Evolutionary conservation across 441 rosid species (phyloP), one percentile per base, ranked within the genome.

Genomic region (Croton setiger): DNA sequence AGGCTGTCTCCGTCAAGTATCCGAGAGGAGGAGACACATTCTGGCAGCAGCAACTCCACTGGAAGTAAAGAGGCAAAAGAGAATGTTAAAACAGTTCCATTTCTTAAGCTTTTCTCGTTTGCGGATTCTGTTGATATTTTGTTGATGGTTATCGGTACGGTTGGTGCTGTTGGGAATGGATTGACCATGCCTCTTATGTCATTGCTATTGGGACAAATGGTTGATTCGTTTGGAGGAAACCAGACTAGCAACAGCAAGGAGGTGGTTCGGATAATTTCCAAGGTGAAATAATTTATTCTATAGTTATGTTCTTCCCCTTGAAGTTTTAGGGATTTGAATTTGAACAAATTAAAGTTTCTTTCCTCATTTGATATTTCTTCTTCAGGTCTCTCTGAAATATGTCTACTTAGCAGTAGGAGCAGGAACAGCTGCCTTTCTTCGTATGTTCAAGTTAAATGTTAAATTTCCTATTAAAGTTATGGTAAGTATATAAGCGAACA

Each of bases 391-490:
- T 74, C 51, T 94, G 55, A 88, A 85, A 39, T 85, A 76, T 73
- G 82, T 88, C 3, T 88, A 85, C 79, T 81, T 92, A 78, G 97
- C 86, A 2, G 51, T 86, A 7, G 98, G 91, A 43, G 69, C 90
- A 23, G 88, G 67, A 48, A 75, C 65, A 0, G 93, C 93, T 12
- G 85, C 98, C 48, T 83, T 84, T 72, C 81, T 85, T 57, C 97
- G 98, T 94, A 83, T 86, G 97, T 64, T 52, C n/a, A 18, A 41
- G 15, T 17, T 11, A 31, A 31, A 45, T 3, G 8, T 39, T 39
- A 55, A 35, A 39, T 5, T 18, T 0, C 37, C 4, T 0, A 31
- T 3, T 27, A 8, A 33, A 48, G n/a, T 3, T 44, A 5, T 39
- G 3, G 5, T 14, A 23, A 23, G 5, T 39, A 39, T 39, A 1